Evolutionary conservation across 441 rosid species (phyloP).

Genomic region (Corymbia citriodora): DNA sequence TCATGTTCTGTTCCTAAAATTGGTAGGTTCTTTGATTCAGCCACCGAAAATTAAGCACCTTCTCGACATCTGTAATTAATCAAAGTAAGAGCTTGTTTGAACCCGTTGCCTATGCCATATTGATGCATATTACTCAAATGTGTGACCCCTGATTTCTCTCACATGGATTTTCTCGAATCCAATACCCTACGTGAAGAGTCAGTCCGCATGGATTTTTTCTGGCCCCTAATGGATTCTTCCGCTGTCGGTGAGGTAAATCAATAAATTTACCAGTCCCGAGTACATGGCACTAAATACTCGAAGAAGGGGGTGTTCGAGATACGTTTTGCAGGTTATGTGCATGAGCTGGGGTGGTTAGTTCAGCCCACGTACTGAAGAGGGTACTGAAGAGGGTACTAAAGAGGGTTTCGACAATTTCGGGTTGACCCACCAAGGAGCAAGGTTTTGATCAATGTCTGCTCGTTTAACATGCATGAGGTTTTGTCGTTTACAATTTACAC

Average conservation of each 20-base stretch:
- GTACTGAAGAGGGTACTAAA: background rate
- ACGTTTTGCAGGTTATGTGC: background rate
- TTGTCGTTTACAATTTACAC: background rate
- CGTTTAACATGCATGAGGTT: background rate
- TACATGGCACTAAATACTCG: background rate
- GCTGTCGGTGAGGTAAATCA: background rate
- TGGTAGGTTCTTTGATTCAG: background rate
- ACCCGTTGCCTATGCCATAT: background rate
- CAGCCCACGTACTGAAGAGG: background rate
- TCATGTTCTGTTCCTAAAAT: background rate
- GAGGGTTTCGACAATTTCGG: background rate
- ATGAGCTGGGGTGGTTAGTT: background rate
- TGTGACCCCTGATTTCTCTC: background rate
- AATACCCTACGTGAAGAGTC: background rate
- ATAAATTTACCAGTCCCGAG: background rate
- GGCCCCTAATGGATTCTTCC: background rate
- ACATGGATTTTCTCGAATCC: background rate
- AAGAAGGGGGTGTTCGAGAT: background rate
- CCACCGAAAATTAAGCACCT: background rate
- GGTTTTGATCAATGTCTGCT: background rate
- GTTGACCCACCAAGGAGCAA: background rate
- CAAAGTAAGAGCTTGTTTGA: background rate
- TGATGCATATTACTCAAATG: background rate
- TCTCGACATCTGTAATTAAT: background rate
- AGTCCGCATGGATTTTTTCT: background rate